Conservation (phyloP, 2,329 filamentous ascomycete species). For the Akanthomyces uredinophilus region DNA sequence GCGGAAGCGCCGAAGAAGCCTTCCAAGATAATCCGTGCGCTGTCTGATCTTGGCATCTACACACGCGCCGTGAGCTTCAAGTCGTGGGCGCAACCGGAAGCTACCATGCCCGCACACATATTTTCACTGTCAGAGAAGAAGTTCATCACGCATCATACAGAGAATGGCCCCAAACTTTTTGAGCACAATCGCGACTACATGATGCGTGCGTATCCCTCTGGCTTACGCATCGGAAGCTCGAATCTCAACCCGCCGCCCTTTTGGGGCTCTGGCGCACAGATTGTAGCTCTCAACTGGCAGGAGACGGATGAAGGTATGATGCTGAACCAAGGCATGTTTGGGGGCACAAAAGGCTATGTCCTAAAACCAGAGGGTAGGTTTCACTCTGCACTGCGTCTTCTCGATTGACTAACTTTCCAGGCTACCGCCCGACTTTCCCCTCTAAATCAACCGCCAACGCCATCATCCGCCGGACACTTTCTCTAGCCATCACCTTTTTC, state of each 20-base stretch:
- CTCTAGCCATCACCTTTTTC: constrained; percentile 67
- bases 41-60: constrained; percentile 76
- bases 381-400: neutral
- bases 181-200: constrained; percentile 75
- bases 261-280: constrained; percentile 85
- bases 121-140: constrained; percentile 62
- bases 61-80: constrained; percentile 80
- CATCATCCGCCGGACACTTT: constrained; percentile 49
- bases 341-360: constrained; percentile 75
- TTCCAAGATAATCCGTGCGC: constrained; percentile 63
- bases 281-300: constrained; percentile 94
- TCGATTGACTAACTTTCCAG: constrained; percentile 19
- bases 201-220: constrained; percentile 85
- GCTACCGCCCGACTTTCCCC: constrained; percentile 25
- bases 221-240: constrained; percentile 73
- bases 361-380: constrained; percentile 69
- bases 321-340: constrained; percentile 92
- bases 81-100: constrained; percentile 67
- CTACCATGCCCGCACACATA: constrained; percentile 60
- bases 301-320: constrained; percentile 89
- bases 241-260: constrained; percentile 82
- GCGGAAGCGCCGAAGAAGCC: constrained; percentile 36
- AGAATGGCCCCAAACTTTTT: constrained; percentile 54
- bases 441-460: constrained; percentile 21
- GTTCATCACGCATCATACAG: constrained; percentile 56